Evolutionary conservation across 371 early-diverging fungal genomes (phyloP), one percentile per base, ranked within the genome.

Genomic region (Blakeslea trispora): DNA sequence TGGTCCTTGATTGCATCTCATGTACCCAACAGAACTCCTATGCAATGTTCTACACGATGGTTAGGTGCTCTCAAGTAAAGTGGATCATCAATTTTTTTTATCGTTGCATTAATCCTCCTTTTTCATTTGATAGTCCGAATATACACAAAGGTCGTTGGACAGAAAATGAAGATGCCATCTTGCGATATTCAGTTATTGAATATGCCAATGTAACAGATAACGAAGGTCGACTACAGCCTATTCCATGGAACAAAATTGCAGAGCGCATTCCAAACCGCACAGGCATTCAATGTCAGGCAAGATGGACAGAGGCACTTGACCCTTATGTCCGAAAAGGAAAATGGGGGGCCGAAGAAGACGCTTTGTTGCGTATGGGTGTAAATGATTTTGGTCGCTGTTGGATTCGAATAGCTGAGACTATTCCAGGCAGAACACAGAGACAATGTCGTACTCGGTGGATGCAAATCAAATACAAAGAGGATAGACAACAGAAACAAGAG

Each of bases 11-110:
- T 89, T 45, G 83, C 87, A n/a, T 65, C 82, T 8, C 76, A 75
- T 52, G 77, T 89, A 6, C 84, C 86, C 0, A 77, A 79, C 55
- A 66, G 86, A 32, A 87, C 85, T 4, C 82, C 89, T 1, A 79
- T 84, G 75, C 85, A 87, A 68, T 89, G 89, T 59, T 80, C 82
- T 10, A 82, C 84, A n/a, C 78, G 85, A 15, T 89, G 84, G 84
- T 59, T 77, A 18, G 84, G 85, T 28, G 83, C 85, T 13, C 63
- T 87, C 34, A 87, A 84, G 79, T 75, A 69, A 64, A n/a, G n/a
- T n/a, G n/a, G n/a, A n/a, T n/a, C n/a, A n/a, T n/a, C n/a, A n/a
- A n/a, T n/a, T n/a, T n/a, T n/a, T n/a, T n/a, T n/a, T n/a, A n/a
- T n/a, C n/a, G 10, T 50, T 21, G 8, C 41, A 7, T 18, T 34